phyloP scores from a whole-genome alignment of 352 stramenopile genomes.

The Pythium coloratum region DNA sequence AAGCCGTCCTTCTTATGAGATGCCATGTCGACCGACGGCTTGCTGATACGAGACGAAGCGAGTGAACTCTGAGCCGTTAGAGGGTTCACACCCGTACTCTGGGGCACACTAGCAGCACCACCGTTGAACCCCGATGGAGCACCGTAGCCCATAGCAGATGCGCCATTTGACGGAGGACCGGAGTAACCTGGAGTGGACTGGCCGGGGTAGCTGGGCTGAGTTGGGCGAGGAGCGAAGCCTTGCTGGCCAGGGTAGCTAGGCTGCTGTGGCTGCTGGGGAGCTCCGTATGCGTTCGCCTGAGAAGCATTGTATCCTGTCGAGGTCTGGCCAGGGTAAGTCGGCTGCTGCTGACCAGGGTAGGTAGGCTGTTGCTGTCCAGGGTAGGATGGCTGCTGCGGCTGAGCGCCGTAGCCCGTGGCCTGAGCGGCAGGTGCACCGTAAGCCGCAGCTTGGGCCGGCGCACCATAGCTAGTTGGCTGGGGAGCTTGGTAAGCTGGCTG shows the following conservation, averaged over 20 bases:
- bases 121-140: conserved; percentile 32
- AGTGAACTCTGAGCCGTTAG: conserved; percentile 51
- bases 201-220: conserved; percentile 36
- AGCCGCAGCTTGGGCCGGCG: conserved; percentile 1
- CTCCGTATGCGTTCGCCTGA: conserved; percentile 33
- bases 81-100: conserved; percentile 72
- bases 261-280: conserved; percentile 41
- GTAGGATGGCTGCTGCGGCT: conserved; percentile 24
- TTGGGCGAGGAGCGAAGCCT: conserved; percentile 20
- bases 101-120: conserved; percentile 31
- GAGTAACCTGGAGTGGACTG: conserved; percentile 42
- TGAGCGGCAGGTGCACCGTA: conserved; percentile 8
- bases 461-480: conserved; percentile 16
- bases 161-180: conserved; percentile 51
- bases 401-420: conserved; percentile 18
- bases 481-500: conserved; percentile 15
- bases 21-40: conserved; percentile 79
- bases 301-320: conserved; percentile 36
- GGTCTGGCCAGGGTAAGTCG: conserved; percentile 29
- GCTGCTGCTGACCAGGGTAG: conserved; percentile 37
- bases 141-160: conserved; percentile 29
- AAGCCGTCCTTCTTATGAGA: conserved; percentile 85
- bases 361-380: conserved; percentile 23
- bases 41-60: conserved; percentile 75
- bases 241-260: conserved; percentile 40